Base-by-base conservation (phyloP, 163 green algal genomes). In the Coccomyxa subellipsoidea region DNA sequence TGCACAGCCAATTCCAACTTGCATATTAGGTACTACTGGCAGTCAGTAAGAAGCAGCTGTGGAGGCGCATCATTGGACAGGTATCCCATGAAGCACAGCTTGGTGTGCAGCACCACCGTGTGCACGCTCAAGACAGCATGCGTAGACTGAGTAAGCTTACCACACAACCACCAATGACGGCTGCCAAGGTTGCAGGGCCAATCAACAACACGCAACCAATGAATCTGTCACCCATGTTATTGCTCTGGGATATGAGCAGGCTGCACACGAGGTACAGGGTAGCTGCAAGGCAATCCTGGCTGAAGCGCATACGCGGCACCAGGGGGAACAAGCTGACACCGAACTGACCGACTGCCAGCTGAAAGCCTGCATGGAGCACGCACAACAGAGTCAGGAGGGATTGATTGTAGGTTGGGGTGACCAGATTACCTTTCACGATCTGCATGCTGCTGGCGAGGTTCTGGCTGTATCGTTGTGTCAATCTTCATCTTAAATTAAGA, bases 191-290 rank as follows among this genome's bases (percentile, higher is more conserved):
- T 31, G 76, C 31, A 47, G 79, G 79, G 23, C 79, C 79, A 70
- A 83, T 83, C 37, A 78, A 29, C 31, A 40, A 70, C 0, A 66
- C 79, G 38, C 54, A 36, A 6, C 59, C 79, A 25, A 71, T 70
- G 27, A 83, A 34, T 71, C 69, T 78, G 66, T 53, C 76, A 35
- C 79, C 79, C 27, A 83, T 53, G 54, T 83, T 71, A 29, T 37
- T 29, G 18, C 66, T 36, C 38, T 83, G 69, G 4, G 79, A 27
- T 2, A 79, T 47, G 7, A 83, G 79, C 27, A 83, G 37, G 15
- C 27, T 35, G 23, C 35, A 47, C 54, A 72, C 79, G 35, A 79
- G 35, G 29, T 83, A 83, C 66, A 83, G 76, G 9, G 76, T 79
- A 23, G 66, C 59, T 21, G 79, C 40, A 36, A 83, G 73, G 69